Conservation (phyloP, 345 rosid species). For the Erucastrum elatum region DNA sequence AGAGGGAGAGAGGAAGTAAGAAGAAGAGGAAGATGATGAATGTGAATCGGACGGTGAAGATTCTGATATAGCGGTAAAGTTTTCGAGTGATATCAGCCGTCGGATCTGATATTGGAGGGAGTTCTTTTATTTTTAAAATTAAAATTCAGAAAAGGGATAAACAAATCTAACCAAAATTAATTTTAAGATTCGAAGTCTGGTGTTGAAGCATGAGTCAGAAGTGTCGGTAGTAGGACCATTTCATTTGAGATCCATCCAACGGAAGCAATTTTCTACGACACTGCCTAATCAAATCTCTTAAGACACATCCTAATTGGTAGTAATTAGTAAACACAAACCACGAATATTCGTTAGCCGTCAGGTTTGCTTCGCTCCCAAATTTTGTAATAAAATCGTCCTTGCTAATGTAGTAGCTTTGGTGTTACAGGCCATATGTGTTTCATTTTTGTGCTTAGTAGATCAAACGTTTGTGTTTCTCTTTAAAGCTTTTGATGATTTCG, state of each 20-base stretch:
- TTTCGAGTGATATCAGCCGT: constrained; percentile 36
- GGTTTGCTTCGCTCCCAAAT: background rate
- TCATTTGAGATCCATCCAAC: constrained; percentile 32
- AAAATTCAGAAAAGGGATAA: background rate
- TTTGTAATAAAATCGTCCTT: background rate
- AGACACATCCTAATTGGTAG: background rate
- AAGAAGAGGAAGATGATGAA: constrained; percentile 21
- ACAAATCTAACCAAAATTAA: constrained; percentile 11
- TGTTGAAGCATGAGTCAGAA: constrained; percentile 39
- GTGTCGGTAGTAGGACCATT: constrained; percentile 44
- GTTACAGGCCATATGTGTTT: background rate
- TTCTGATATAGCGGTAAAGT: constrained; percentile 48
- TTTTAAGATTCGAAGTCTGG: constrained; percentile 34
- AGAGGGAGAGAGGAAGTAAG: constrained; percentile 22
- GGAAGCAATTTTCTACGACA: constrained; percentile 32
- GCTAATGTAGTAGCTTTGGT: background rate
- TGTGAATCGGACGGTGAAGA: constrained; percentile 55
- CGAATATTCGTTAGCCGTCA: constrained; percentile 11
- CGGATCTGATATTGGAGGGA: constrained; percentile 48
- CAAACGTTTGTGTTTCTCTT: background rate
- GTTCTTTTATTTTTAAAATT: background rate
- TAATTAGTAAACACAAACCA: background rate
- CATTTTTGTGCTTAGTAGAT: background rate
- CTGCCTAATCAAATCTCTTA: constrained; percentile 4
- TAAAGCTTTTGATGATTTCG: background rate